Base-by-base conservation (phyloP, 1,284 basidiomycete genomes). In the Serendipita sp. region DNA sequence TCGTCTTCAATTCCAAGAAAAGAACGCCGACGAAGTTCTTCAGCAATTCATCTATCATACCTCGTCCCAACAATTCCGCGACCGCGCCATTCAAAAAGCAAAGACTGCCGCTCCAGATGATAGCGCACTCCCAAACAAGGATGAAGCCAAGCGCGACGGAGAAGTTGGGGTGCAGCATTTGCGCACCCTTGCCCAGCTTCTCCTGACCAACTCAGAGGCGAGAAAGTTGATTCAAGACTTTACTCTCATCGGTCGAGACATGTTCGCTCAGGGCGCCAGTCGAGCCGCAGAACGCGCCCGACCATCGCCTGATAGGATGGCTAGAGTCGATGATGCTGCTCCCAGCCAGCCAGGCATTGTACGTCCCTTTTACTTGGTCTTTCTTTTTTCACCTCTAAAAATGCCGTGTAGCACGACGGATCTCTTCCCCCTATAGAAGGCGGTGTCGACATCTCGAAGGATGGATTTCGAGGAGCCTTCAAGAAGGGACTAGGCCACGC, bases 171-270 rank as follows among this genome's bases (percentile, higher is more conserved):
- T 87, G 53, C 79, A 81, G 63, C 89, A 96, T 73, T 79, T 96
- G n/a, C 87, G 91, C 66, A 92, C 91, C 0, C 80, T 96, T 60
- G 75, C 88, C 62, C 81, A 81, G 26, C 85, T 96, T 67, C 79
- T 96, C 69, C 77, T 91, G 67, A 94, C 92, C 71, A 96, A 95
- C 76, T 86, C 85, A 0, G 93, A 96, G 75, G 86, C 90, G 43
- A 87, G 92, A 70, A 96, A 96, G 74, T 84, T 94, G 61, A 73
- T 93, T 62, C 81, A 82, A 41, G 92, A 95, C 74, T 82, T 91
- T 68, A 83, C 84, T 32, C 72, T 91, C 66, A 84, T 94, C 64
- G 91, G 90, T 0, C 87, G 92, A 63, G 91, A 95, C 74, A 77
- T 96, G 64, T 85, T 95, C 66, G 84, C 91, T 17, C 84, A 82